A percentile compares a stretch with the other conserved stretches of the same genome.
Conservation (phyloP, 2,329 filamentous ascomycete genomes). For the Plenodomus biglobosus region DNA sequence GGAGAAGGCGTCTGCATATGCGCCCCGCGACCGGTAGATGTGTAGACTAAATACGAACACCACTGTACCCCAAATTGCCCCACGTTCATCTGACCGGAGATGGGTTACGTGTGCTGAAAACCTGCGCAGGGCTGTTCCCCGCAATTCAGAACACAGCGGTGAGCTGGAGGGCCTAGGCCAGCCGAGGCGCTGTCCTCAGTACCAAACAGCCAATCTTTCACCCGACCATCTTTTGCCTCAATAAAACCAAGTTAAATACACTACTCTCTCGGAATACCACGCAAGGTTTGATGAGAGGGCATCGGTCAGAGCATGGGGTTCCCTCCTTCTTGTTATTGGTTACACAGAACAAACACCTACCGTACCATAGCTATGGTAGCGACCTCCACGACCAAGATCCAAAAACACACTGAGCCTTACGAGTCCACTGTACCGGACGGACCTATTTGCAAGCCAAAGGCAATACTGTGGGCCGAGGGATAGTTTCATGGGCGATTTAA, state of each 20-base stretch:
- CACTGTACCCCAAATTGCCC: slow-evolving; percentile 3
- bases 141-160: slow-evolving; percentile 1
- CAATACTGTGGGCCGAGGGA: not conserved
- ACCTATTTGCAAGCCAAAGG: not conserved
- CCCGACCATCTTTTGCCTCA: not conserved
- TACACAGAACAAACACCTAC: not conserved
- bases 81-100: not conserved
- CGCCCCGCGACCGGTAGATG: slow-evolving; percentile 9
- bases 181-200: not conserved
- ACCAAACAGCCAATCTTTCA: not conserved
- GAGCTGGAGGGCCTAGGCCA: slow-evolving; percentile 4
- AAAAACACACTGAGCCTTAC: not conserved
- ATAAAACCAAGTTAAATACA: not conserved
- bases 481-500: not conserved
- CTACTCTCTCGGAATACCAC: not conserved
- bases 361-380: too few relatives aligned
- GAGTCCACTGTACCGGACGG: not conserved
- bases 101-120: slow-evolving; percentile 2
- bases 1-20: not conserved
- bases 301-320: too few relatives aligned
- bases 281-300: too few relatives aligned
- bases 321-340: not conserved
- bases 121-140: slow-evolving; percentile 7
- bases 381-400: not conserved
- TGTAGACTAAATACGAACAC: slow-evolving; percentile 9